Base-by-base conservation (phyloP, 2,329 filamentous ascomycete species). In the Botrytis hyacinthi region DNA sequence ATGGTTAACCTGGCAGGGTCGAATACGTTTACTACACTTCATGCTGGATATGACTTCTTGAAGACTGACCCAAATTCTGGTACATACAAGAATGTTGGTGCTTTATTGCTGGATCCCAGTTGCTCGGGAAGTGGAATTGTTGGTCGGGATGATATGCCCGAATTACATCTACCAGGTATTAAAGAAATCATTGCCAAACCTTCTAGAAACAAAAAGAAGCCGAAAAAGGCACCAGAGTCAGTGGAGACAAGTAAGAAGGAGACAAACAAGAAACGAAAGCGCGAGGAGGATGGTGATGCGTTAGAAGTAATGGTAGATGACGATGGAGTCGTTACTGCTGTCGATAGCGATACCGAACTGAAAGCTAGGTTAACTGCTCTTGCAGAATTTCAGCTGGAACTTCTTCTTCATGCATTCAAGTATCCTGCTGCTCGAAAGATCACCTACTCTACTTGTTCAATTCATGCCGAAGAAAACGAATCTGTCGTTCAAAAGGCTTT, bases 61-160 rank as follows among this genome's bases (percentile, higher is more conserved):
- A 90, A 90, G 70, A 87, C 93, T 8, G 88, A 95, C 74, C 93
- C 94, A 0, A 77, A 82, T 1, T 86, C 88, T 1, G 82, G 85
- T 4, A 85, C 87, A 65, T 95, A 91, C 79, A 83, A 83, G 65
- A 84, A 89, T n/a, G 93, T 98, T n/a, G 89, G 90, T 0, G 92
- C 92, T 12, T 85, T 99, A 59, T 86, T 99, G 0, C 87, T 99
- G 2, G 96, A 99, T 80, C 96, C 96, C 0, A 97, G 94, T 81
- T 99, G 96, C 81, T 98, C 95, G 1, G 96, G 96, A 0, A 98
- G 94, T 80, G 96, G 96, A 1, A 99, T 99, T 73, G 90, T 98
- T 37, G 93, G 95, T 3, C 88, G 96, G 32, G 94, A 98, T 78
- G 93, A 94, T 63, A 88, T 91, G 81, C 90, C 93, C 7, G 83